These are phyloP conservation scores for Calonectria hawksworthii DNA, from an alignment of 2,329 filamentous ascomycete genomes.

Conservation along the genomic window DNA sequence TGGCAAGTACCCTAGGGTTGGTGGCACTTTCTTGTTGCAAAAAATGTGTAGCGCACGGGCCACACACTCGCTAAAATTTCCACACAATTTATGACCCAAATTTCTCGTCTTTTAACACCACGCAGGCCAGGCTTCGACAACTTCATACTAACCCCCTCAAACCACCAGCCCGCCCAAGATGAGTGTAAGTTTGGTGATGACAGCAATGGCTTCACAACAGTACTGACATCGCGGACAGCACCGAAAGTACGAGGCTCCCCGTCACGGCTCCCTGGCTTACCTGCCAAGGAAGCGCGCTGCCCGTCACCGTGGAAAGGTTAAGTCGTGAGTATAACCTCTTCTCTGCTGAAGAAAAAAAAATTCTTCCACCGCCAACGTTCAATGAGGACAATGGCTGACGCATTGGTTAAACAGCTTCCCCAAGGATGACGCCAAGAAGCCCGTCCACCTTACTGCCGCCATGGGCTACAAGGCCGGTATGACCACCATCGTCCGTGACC, in stretches of 20 bases:
- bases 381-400: constrained; percentile 43
- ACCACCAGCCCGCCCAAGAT: constrained; percentile 56
- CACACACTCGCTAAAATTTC: constrained; percentile 53
- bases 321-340: constrained; percentile 79
- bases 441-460: constrained; percentile 96
- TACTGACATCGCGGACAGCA: constrained; percentile 53
- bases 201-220: constrained; percentile 39
- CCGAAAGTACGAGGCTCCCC: constrained; percentile 83
- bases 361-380: constrained; percentile 12
- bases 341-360: constrained; percentile 19
- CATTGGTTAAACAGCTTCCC: constrained; percentile 80
- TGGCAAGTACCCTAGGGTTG: constrained; percentile 19
- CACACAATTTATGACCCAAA: constrained; percentile 51
- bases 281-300: constrained; percentile 92
- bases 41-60: constrained; percentile 39
- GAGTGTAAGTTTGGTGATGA: constrained; percentile 53
- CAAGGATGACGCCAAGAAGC: constrained; percentile 99
- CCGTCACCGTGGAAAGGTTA: constrained; percentile 96
- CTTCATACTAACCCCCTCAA: constrained; percentile 56
- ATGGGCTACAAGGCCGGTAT: constrained; percentile 99
- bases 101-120: constrained; percentile 48
- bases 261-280: constrained; percentile 94
- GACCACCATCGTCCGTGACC: constrained; percentile 99
- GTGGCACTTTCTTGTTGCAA: neutral
- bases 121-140: constrained; percentile 50